Percentiles rank a stretch among this genome's conserved stretches.
These are phyloP conservation scores for Adiantum capillusveneris DNA, from an alignment of 75 land plant species.

Conservation along the genomic window DNA sequence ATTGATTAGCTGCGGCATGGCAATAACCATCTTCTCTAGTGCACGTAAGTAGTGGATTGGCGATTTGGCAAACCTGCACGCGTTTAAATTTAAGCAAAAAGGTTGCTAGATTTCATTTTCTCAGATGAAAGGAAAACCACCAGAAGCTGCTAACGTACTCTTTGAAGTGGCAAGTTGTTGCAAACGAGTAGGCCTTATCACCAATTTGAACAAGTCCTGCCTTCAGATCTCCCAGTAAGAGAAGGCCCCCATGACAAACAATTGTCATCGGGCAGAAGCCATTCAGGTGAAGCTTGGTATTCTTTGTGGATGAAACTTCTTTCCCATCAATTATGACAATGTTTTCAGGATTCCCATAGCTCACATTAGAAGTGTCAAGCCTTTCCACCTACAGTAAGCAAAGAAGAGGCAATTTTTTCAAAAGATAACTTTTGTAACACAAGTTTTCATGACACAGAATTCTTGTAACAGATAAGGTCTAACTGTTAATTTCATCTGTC, in stretches of 20 bases:
- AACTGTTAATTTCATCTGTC: too few relatives aligned
- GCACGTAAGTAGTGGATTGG: not conserved
- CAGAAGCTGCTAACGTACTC: not conserved
- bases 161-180: not conserved
- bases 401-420: too few relatives aligned
- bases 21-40: slow-evolving; percentile 1
- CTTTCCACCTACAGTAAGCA: too few relatives aligned
- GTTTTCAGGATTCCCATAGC: too few relatives aligned
- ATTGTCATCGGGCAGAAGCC: not conserved
- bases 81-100: too few relatives aligned
- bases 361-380: too few relatives aligned
- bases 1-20: not conserved
- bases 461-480: too few relatives aligned
- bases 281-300: not conserved
- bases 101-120: too few relatives aligned
- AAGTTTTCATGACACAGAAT: too few relatives aligned
- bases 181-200: not conserved
- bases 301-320: not conserved
- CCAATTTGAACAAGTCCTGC: slow-evolving; percentile 7
- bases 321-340: too few relatives aligned
- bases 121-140: too few relatives aligned
- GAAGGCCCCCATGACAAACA: not conserved
- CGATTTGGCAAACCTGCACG: slow-evolving; percentile 6
- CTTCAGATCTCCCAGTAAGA: slow-evolving; percentile 1
- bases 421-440: too few relatives aligned